Percentiles rank a stretch among this genome's conserved stretches.
phyloP scores from a whole-genome alignment of 2,329 filamentous ascomycete genomes.

The Alternaria solani region DNA sequence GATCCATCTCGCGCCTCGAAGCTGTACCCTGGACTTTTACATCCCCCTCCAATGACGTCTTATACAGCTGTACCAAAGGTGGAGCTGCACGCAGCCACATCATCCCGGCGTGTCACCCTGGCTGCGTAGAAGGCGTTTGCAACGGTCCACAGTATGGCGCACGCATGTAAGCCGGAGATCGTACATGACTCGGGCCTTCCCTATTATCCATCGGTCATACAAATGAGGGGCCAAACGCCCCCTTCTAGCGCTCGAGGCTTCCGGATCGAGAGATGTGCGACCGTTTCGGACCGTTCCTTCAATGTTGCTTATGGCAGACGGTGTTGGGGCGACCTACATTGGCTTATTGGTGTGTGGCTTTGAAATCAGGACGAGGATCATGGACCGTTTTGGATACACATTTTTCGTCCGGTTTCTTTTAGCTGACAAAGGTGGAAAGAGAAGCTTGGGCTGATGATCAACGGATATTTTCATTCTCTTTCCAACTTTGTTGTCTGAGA shows the following conservation, averaged over 20 bases:
- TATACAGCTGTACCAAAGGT: rapidly evolving
- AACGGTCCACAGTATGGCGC: background rate
- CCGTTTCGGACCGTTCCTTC: background rate
- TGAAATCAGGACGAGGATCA: background rate
- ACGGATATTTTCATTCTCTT: background rate
- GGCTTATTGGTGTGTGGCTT: background rate
- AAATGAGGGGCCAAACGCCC: background rate
- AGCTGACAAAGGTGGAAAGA: background rate
- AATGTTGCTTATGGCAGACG: background rate
- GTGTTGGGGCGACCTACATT: background rate
- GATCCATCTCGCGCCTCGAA: background rate
- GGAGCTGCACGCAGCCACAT: background rate
- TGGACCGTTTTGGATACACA: background rate
- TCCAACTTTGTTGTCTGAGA: background rate
- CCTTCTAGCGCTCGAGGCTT: background rate
- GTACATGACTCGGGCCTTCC: background rate
- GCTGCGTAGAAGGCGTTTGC: background rate
- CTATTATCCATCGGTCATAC: background rate
- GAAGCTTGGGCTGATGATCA: background rate
- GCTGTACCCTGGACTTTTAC: too few species aligned
- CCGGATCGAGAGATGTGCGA: background rate
- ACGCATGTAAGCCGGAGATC: background rate
- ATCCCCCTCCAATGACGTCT: background rate
- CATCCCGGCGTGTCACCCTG: background rate
- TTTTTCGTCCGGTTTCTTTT: background rate